Base-by-base conservation (phyloP, 495 filamentous ascomycete species). In the Penicilliopsis zonata region DNA sequence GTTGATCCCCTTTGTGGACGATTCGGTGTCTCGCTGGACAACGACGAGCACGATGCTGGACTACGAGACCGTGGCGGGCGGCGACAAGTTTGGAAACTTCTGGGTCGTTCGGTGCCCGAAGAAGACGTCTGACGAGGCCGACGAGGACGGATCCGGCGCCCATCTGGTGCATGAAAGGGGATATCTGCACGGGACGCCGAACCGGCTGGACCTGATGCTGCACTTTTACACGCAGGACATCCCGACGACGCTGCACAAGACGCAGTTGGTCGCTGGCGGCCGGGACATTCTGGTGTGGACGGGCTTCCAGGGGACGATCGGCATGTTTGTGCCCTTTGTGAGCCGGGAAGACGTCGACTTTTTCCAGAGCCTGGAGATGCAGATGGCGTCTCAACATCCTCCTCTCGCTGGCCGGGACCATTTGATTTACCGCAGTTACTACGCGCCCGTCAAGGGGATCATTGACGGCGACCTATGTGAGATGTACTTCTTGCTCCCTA, bases 401-500 rank as follows among this genome's bases (percentile, higher is more conserved):
- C 84, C 86, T 9, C 65, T 94, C 14, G 84, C 85, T 7, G 90
- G 92, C 18, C 72, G 92, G 36, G 92, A 96, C 52, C 90, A 98
- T 55, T 56, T 98, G 18, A 88, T 94, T 28, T 99, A 94, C 47
- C 69, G 92, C 33, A 74, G 86, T 28, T 99, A 96, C 50, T 96
- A 99, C 51, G 83, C 80, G n/a, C 92, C 92, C 1, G 84, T 90
- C 9, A 99, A 99, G 67, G 85, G 85, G 0, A 76, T 93, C 17
- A 92, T 99, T 49, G 92, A 99, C 55, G 92, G 92, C n/a, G 92
- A 99, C 63, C 63, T 99, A 38, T 94, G 87, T 49, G 92, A 99
- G 65, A 70, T 83, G 47, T 99, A 85, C 52, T 71, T 80, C 31
- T 53, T 86, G 29, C 60, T 96, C 38, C 67, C 80, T 19, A 79